Percentiles rank a stretch among this genome's conserved stretches.
Evolutionary conservation across 2,329 filamentous ascomycete species (phyloP).

Genomic region (Clarireedia sp.): DNA sequence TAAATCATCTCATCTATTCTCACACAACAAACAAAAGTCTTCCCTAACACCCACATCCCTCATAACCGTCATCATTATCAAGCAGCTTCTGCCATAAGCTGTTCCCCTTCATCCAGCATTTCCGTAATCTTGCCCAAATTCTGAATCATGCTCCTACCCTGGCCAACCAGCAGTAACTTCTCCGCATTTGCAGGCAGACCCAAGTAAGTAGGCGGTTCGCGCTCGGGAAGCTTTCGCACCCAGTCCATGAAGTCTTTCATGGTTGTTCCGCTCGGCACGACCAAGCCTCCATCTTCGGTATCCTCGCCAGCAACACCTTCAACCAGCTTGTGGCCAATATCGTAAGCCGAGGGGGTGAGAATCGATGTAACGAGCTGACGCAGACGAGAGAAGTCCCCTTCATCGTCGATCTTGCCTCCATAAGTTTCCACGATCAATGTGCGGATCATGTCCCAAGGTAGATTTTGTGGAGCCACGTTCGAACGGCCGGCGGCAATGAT

Average conservation of each 20-base stretch:
- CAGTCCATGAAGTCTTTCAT: conserved; percentile 82
- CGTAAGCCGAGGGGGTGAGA: conserved; percentile 82
- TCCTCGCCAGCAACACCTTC: conserved; percentile 42
- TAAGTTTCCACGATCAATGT: conserved; percentile 90
- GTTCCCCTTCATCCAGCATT: conserved; percentile 88
- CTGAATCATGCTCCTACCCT: conserved; percentile 75
- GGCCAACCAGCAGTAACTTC: conserved; percentile 83
- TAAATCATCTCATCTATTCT: not conserved
- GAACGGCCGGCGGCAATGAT: conserved; percentile 73
- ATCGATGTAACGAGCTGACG: conserved; percentile 65
- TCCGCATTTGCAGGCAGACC: conserved; percentile 93
- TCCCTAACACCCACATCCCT: not conserved
- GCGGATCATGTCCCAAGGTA: conserved; percentile 94
- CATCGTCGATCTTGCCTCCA: conserved; percentile 93
- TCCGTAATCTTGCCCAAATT: conserved; percentile 81
- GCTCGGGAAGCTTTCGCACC: conserved; percentile 87
- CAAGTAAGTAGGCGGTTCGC: conserved; percentile 91
- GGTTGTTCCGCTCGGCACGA: conserved; percentile 71
- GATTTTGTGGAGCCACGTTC: conserved; percentile 86
- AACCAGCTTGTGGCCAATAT: conserved; percentile 85
- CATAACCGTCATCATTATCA: conserved; percentile 7
- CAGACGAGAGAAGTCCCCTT: conserved; percentile 71
- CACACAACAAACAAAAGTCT: not conserved
- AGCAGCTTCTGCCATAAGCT: conserved; percentile 63
- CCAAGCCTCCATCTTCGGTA: conserved; percentile 51